A percentile compares a stretch with the other conserved stretches of the same genome.
These are phyloP conservation scores for Leishmania major DNA, from an alignment of 208 protist species.

Conservation along the genomic window DNA sequence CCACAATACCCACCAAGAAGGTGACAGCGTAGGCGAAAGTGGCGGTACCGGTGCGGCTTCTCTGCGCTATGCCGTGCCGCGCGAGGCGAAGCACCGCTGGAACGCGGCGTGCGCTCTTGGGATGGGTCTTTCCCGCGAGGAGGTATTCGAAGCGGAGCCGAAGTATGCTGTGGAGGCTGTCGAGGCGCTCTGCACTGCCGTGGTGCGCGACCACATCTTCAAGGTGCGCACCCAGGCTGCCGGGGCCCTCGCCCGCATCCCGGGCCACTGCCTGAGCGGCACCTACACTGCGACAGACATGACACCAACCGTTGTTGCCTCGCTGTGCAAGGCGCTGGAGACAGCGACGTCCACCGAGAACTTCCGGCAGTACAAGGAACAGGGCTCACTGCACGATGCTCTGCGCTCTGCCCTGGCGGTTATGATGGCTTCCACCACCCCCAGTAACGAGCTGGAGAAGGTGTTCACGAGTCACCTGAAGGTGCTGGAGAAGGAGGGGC, in stretches of 20 bases:
- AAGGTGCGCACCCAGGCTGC: constrained; percentile 88
- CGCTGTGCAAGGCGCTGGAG: constrained; percentile 67
- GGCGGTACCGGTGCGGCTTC: neutral
- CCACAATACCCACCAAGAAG: neutral
- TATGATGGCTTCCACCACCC: constrained; percentile 53
- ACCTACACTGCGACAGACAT: constrained; percentile 44
- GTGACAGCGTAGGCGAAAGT: neutral
- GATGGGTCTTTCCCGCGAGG: constrained; percentile 48
- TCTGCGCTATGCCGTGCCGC: constrained; percentile 21
- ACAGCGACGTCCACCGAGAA: constrained; percentile 51
- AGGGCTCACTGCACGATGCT: constrained; percentile 50
- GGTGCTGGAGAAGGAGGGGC: constrained; percentile 45
- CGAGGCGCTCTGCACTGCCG: constrained; percentile 46
- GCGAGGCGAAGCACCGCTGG: constrained; percentile 78
- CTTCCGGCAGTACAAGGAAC: constrained; percentile 71
- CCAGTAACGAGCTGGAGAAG: constrained; percentile 58
- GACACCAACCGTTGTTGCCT: constrained; percentile 45
- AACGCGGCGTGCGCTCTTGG: constrained; percentile 80
- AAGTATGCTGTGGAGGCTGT: constrained; percentile 49
- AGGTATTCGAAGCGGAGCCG: constrained; percentile 76
- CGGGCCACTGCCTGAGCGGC: constrained; percentile 28
- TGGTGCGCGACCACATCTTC: constrained; percentile 70
- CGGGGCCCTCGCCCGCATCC: constrained; percentile 44
- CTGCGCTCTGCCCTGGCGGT: constrained; percentile 36
- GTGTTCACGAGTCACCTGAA: constrained; percentile 51